Percentiles rank a stretch among this genome's conserved stretches.
phyloP scores from a whole-genome alignment of 345 rosid genomes.

The Moricandia moricandioides region DNA sequence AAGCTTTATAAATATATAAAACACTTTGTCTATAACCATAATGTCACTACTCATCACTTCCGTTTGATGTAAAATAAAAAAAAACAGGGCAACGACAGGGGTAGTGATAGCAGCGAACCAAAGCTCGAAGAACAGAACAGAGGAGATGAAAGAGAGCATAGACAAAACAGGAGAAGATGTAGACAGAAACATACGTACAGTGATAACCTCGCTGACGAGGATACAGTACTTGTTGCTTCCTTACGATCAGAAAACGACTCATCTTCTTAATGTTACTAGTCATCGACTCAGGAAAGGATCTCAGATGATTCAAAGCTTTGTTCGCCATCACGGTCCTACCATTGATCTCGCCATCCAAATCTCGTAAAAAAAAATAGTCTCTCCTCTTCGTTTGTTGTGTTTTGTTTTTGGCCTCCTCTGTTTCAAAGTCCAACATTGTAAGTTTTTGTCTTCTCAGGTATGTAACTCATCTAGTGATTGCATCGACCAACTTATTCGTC shows the following conservation, averaged over 20 bases:
- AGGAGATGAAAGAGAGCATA: conserved; percentile 45
- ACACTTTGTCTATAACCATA: not conserved
- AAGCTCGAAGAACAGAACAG: conserved; percentile 39
- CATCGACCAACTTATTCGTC: conserved; percentile 45
- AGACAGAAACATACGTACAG: conserved; percentile 34
- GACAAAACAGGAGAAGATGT: conserved; percentile 44
- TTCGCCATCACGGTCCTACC: conserved; percentile 38
- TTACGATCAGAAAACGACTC: conserved; percentile 41
- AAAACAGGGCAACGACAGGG: conserved; percentile 43
- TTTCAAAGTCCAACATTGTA: not conserved
- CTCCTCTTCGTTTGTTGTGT: not conserved
- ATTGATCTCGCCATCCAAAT: conserved; percentile 45
- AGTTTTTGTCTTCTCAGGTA: conserved; percentile 35
- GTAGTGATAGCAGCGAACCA: conserved; percentile 47
- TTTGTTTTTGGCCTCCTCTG: not conserved
- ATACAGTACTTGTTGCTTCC: conserved; percentile 50
- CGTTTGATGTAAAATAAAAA: not conserved
- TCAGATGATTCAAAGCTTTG: conserved; percentile 37
- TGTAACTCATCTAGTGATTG: conserved; percentile 43
- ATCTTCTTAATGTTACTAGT: conserved; percentile 40
- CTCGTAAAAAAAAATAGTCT: conserved; percentile 34
- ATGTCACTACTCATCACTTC: not conserved
- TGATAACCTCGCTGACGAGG: conserved; percentile 36
- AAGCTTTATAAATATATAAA: not conserved
- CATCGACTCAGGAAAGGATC: conserved; percentile 49